Evolutionary conservation across 2,329 filamentous ascomycete species (phyloP), one percentile per base, ranked within the genome.

Genomic region (Diaporthe citri): DNA sequence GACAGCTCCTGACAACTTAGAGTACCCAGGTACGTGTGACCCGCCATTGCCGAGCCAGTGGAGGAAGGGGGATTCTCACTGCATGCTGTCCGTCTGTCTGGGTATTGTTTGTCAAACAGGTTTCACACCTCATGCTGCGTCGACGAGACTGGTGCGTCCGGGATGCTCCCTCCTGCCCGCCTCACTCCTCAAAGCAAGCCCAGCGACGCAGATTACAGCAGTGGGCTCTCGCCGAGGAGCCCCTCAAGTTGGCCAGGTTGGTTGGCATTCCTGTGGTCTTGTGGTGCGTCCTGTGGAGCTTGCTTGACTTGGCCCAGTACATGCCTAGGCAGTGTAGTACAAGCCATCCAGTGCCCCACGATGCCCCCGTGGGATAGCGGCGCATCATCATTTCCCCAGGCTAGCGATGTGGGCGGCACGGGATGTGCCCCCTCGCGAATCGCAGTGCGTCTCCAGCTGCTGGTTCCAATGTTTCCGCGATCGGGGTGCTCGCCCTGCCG

Each of bases 341-440:
- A 46, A 31, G 31, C 25, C 59, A 31, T 43, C n/a, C 25, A 46
- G 17, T 46, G 55, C 73, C 73, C 67, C 73, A 71, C 67, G 73
- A 41, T 52, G 57, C 48, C 69, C 48, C 41, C 60, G 51, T 66
- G 28, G 22, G 57, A 52, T 52, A 22, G 31, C 43, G 34, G 64
- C 34, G 25, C 56, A 72, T 70, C 60, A 36, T 73, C 51, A 73
- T 73, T 72, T 66, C 57, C 57, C 67, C 73, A 72, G 73, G 31
- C 51, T 48, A 43, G 46, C 22, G 13, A 52, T 28, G 64, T 39
- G 64, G 43, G 28, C 43, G 34, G 17, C 17, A 46, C 25, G 22
- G 43, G 60, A 66, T 66, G 60, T 48, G 46, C 28, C 13, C 7
- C 36, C 8, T 67, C 62, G 62, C 62, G 62, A 67, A 67, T 67